Evolutionary conservation across 768 basidiomycete genomes (phyloP).

Genomic region (Cantharellus cinnabarinus): DNA sequence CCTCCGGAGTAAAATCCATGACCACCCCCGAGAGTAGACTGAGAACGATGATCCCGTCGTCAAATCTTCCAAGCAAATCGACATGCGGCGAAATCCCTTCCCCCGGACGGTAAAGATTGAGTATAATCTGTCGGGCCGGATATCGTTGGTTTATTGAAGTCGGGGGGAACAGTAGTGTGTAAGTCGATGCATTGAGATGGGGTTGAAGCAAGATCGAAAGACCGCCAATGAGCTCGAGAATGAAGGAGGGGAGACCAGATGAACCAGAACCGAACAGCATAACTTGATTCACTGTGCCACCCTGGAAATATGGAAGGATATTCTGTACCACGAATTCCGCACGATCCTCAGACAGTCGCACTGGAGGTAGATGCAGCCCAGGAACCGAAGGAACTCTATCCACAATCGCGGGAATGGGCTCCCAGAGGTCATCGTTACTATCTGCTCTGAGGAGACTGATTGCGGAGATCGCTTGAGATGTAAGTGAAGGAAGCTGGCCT

Average conservation of each 20-base stretch:
- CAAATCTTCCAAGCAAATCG: constrained; percentile 67
- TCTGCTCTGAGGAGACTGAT: no score
- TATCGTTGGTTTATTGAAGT: constrained; percentile 15
- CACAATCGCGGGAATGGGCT: no score
- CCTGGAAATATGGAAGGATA: constrained; percentile 11
- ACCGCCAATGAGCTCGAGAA: constrained; percentile 31
- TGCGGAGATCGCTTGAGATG: no score
- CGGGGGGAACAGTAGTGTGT: constrained; percentile 41
- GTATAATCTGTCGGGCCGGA: constrained; percentile 58
- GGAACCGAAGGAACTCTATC: no score
- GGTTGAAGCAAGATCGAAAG: constrained; percentile 31
- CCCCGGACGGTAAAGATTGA: constrained; percentile 78
- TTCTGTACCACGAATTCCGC: not conserved
- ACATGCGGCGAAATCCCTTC: constrained; percentile 80
- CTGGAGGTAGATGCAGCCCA: not conserved
- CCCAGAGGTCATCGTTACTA: no score
- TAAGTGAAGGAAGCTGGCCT: no score
- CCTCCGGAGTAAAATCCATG: constrained; percentile 40
- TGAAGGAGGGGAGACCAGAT: constrained; percentile 32
- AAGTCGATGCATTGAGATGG: constrained; percentile 27
- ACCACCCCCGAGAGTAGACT: constrained; percentile 63
- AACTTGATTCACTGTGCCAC: constrained; percentile 37
- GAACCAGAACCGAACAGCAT: constrained; percentile 58
- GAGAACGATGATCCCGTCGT: constrained; percentile 76
- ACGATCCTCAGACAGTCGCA: not conserved